Evolutionary conservation across 805 yeast species (phyloP).

Genomic region (Starmerella gropengiesseri): DNA sequence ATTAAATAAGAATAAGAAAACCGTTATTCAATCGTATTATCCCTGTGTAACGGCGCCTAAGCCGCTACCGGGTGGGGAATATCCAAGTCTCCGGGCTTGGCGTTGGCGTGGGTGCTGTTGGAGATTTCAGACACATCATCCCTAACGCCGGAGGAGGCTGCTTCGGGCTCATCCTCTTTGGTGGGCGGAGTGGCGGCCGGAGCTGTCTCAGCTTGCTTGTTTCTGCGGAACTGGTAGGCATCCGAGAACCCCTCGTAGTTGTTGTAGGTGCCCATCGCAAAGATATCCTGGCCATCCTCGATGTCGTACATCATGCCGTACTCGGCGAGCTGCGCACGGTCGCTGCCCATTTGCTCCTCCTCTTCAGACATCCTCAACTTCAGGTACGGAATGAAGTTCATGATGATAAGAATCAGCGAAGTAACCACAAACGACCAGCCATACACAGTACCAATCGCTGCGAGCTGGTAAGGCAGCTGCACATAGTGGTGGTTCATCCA

Average conservation of each 20-base stretch:
- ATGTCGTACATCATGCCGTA: conserved; percentile 42
- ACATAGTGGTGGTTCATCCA: conserved; percentile 86
- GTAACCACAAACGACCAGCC: conserved; percentile 77
- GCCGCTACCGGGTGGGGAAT: conserved; percentile 5
- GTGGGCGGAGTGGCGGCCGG: neutral
- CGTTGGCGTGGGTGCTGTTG: neutral
- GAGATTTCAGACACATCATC: neutral
- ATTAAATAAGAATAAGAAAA: no score
- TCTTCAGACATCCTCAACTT: conserved; percentile 78
- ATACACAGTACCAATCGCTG: conserved; percentile 62
- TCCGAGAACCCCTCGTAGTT: conserved; percentile 15
- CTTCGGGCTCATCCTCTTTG: neutral
- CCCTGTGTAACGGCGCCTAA: no score
- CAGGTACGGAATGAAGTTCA: conserved; percentile 76
- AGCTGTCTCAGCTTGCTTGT: neutral
- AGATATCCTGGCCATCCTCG: conserved; percentile 10
- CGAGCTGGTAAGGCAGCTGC: conserved; percentile 90
- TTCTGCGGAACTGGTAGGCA: conserved; percentile 12
- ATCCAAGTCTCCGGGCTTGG: no score
- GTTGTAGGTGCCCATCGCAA: conserved; percentile 21
- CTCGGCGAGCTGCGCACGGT: conserved; percentile 83
- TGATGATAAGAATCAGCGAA: conserved; percentile 50
- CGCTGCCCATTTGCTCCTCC: conserved; percentile 84
- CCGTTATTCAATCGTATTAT: no score
- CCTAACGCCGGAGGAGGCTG: neutral